Conservation (phyloP, 306 rosid species). For the Trifolium fragiferum region DNA sequence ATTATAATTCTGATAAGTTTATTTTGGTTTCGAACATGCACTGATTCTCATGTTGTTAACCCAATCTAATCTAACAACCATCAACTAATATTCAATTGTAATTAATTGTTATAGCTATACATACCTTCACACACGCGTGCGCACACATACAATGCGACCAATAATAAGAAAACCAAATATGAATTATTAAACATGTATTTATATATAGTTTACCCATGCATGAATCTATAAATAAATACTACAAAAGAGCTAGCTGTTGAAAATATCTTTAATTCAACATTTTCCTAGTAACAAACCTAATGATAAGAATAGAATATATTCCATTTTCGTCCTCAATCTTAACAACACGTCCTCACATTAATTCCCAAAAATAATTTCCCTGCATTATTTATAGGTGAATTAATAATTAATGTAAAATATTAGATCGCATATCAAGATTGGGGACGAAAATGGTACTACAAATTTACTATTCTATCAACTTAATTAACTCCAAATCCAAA, state of each 20-base stretch:
- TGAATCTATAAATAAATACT: background rate
- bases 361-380: constrained; percentile 20
- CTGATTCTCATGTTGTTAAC: background rate
- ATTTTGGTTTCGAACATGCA: too few relatives aligned
- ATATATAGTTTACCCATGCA: constrained; percentile 1
- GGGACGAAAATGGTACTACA: constrained; percentile 7
- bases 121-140: too few relatives aligned
- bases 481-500: background rate
- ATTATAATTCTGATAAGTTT: too few relatives aligned
- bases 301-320: background rate
- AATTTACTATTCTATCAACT: background rate
- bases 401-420: background rate
- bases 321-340: constrained; percentile 29
- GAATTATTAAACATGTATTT: background rate
- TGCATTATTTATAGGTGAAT: constrained; percentile 8
- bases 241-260: background rate
- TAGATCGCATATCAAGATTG: constrained; percentile 11
- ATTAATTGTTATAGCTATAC: too few relatives aligned
- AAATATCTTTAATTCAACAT: background rate
- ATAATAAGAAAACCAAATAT: background rate
- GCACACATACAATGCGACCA: background rate
- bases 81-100: too few relatives aligned
- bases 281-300: background rate
- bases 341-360: constrained; percentile 9
- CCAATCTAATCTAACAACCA: background rate